Evolutionary conservation across 176 grass and related monocot genomes (phyloP).

Genomic region (Canna indica): DNA sequence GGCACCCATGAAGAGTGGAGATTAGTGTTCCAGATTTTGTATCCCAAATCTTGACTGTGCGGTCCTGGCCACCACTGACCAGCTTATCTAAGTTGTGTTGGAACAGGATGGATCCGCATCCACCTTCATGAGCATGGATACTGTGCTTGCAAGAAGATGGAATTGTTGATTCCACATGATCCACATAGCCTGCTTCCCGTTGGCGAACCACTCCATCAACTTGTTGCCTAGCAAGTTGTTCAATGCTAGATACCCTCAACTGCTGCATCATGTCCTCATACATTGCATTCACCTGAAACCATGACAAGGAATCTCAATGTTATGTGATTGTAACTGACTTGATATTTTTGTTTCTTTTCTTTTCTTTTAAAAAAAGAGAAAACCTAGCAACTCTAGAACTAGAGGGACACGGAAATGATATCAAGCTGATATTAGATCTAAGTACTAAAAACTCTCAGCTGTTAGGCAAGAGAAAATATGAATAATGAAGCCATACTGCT

Average conservation of each 20-base stretch:
- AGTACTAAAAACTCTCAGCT: not conserved
- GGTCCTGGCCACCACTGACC: constrained; percentile 86
- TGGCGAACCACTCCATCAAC: constrained; percentile 76
- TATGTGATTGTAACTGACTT: not conserved
- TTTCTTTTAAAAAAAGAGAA: not conserved
- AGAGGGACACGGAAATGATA: not conserved
- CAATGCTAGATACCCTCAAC: constrained; percentile 54
- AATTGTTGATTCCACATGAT: constrained; percentile 42
- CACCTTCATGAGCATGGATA: constrained; percentile 85
- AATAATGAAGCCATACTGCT: too few relatives aligned
- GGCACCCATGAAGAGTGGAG: constrained; percentile 61
- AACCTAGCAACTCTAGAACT: not conserved
- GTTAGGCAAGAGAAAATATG: not conserved
- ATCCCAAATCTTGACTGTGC: constrained; percentile 89
- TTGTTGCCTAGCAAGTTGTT: constrained; percentile 78
- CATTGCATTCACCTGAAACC: constrained; percentile 78
- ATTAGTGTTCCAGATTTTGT: constrained; percentile 55
- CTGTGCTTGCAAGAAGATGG: constrained; percentile 63
- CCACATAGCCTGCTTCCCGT: constrained; percentile 59
- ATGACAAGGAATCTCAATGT: not conserved
- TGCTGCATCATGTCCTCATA: constrained; percentile 91
- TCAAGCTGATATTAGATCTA: not conserved
- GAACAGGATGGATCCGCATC: constrained; percentile 69
- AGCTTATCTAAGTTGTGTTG: constrained; percentile 77
- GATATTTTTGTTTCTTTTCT: too few relatives aligned